phyloP scores from a whole-genome alignment of 768 basidiomycete genomes.

The Lactarius tabidus region DNA sequence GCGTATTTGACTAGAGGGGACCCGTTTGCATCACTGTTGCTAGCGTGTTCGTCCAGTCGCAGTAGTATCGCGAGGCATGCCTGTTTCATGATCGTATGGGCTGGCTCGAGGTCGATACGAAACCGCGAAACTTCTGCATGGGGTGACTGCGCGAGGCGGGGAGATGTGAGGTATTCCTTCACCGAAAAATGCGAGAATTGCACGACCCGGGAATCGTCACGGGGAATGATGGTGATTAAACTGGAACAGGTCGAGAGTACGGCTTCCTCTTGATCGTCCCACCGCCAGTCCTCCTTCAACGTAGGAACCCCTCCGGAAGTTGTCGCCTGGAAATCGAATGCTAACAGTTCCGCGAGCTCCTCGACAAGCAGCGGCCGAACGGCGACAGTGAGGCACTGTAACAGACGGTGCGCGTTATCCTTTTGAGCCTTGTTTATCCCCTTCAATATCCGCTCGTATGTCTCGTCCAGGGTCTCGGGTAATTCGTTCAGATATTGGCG shows the following conservation, averaged over 20 bases:
- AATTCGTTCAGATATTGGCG: not conserved
- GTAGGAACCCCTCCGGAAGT: not conserved
- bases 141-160: not conserved
- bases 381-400: not conserved
- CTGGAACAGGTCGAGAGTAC: not conserved
- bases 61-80: not conserved
- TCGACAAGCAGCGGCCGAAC: not conserved
- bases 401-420: not conserved
- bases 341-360: not conserved
- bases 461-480: not conserved
- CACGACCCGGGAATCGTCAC: not conserved
- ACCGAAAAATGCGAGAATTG: not conserved
- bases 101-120: not conserved
- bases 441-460: not conserved
- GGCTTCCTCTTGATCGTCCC: not conserved
- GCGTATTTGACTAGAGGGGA: not conserved
- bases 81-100: not conserved
- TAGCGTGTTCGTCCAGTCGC: not conserved
- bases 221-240: not conserved
- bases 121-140: not conserved
- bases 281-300: not conserved
- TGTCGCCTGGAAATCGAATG: not conserved
- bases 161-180: not conserved
- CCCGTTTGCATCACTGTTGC: not conserved
- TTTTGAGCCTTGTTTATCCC: not conserved